Percentiles rank a stretch among this genome's conserved stretches.
phyloP scores from a whole-genome alignment of 495 filamentous ascomycete species.

The Podospora pseudopauciseta region DNA sequence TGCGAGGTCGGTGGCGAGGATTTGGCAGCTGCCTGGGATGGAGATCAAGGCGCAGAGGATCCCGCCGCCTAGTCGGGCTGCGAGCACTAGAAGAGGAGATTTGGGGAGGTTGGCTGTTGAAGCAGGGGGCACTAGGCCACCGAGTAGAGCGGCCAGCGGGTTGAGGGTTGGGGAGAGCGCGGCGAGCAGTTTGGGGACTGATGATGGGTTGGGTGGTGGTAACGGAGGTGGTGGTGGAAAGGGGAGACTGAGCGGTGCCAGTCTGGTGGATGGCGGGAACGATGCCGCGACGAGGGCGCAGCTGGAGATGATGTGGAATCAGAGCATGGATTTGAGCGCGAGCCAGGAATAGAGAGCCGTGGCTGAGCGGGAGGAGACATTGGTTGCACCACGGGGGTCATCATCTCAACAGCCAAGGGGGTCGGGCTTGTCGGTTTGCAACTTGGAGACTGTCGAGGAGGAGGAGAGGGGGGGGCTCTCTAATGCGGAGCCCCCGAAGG shows the following conservation, averaged over 20 bases:
- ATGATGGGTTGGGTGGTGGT: slow-evolving; percentile 19
- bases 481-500: neutral
- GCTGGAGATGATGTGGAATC: slow-evolving; percentile 53
- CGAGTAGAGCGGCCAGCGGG: neutral
- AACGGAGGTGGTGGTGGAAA: slow-evolving; percentile 22
- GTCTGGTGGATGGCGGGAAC: slow-evolving; percentile 39
- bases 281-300: slow-evolving; percentile 46
- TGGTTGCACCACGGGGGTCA: neutral
- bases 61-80: slow-evolving; percentile 12
- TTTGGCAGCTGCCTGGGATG: slow-evolving; percentile 47
- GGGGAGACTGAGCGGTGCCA: slow-evolving; percentile 39
- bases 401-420: neutral
- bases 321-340: slow-evolving; percentile 48
- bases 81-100: slow-evolving; percentile 11
- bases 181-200: slow-evolving; percentile 1
- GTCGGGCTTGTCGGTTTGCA: neutral
- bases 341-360: slow-evolving; percentile 44
- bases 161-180: neutral
- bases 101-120: neutral
- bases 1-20: slow-evolving; percentile 52
- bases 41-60: slow-evolving; percentile 38
- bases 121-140: neutral
- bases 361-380: neutral
- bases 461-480: neutral
- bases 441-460: neutral